A percentile compares a stretch with the other conserved stretches of the same genome.
These are phyloP conservation scores for Myotisia sp. DNA, from an alignment of 2,329 filamentous ascomycete species.

Conservation along the genomic window DNA sequence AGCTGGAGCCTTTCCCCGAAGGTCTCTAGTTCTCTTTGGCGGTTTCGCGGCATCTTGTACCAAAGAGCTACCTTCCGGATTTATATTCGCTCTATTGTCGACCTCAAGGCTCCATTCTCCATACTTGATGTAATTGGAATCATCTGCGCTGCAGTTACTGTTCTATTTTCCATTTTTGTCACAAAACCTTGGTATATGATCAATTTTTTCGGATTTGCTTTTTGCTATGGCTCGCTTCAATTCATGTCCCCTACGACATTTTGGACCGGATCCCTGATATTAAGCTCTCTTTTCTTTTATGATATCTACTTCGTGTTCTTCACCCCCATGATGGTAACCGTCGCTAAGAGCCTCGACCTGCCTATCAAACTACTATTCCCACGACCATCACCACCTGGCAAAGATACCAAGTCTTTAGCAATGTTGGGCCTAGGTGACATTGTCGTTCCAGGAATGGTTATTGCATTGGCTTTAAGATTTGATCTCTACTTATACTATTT, in stretches of 20 bases:
- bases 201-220: constrained; percentile 74
- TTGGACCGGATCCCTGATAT: constrained; percentile 60
- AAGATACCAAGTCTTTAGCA: constrained; percentile 36
- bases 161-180: constrained; percentile 51
- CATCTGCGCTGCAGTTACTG: constrained; percentile 38
- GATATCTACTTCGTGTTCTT: constrained; percentile 61
- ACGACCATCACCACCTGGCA: constrained; percentile 39
- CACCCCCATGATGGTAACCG: constrained; percentile 40
- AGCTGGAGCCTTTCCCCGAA: constrained; percentile 31
- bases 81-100: constrained; percentile 39
- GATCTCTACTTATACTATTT: constrained; percentile 77
- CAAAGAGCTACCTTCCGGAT: constrained; percentile 39
- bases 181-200: constrained; percentile 56
- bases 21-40: constrained; percentile 33
- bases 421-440: constrained; percentile 95
- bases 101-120: constrained; percentile 30
- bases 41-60: constrained; percentile 33
- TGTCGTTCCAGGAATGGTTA: constrained; percentile 79
- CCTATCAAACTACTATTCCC: constrained; percentile 86
- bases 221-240: constrained; percentile 70
- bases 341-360: constrained; percentile 78
- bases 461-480: constrained; percentile 77
- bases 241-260: constrained; percentile 84
- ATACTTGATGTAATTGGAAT: constrained; percentile 42
- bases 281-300: constrained; percentile 76